These are phyloP conservation scores for Tripterygium wilfordii DNA, from an alignment of 177 flowering plant species.

Conservation along the genomic window DNA sequence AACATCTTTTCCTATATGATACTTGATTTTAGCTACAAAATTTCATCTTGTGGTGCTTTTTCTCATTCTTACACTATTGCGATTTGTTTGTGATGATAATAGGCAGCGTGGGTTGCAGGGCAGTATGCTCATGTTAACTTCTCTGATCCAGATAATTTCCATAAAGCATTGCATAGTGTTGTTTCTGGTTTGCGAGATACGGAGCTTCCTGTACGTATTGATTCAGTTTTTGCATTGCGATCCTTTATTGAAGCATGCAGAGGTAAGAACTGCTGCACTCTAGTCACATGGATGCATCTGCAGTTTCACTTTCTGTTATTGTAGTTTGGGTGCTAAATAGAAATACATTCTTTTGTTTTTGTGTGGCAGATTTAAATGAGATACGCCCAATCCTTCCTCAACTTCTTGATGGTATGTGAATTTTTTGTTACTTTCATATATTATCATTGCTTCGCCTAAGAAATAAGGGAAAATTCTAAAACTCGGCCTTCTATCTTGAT, in stretches of 20 bases:
- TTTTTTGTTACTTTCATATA: not conserved
- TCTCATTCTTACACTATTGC: not conserved
- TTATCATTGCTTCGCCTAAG: not conserved
- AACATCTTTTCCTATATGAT: too few species aligned
- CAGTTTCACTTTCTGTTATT: not conserved
- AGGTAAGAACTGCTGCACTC: constrained; percentile 39
- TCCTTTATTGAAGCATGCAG: constrained; percentile 97
- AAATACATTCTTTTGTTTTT: too few species aligned
- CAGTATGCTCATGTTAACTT: constrained; percentile 95
- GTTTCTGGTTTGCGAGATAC: constrained; percentile 93
- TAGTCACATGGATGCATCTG: not conserved
- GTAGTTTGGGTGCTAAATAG: too few species aligned
- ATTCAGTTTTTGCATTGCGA: constrained; percentile 95
- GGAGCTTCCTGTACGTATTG: constrained; percentile 98
- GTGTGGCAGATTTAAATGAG: constrained; percentile 73
- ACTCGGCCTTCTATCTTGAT: too few species aligned
- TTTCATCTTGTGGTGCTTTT: too few species aligned
- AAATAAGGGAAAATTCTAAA: too few species aligned
- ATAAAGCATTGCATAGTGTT: constrained; percentile 84
- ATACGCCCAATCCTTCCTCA: constrained; percentile 97
- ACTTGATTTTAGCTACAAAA: too few species aligned
- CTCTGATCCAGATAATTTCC: constrained; percentile 79
- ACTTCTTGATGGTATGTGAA: constrained; percentile 84
- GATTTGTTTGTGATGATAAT: constrained; percentile 8
- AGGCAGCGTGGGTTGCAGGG: constrained; percentile 99